Percentiles rank a stretch among this genome's conserved stretches.
These are phyloP conservation scores for Cylindrodendrum hubeiense DNA, from an alignment of 2,329 filamentous ascomycete species.

Conservation along the genomic window DNA sequence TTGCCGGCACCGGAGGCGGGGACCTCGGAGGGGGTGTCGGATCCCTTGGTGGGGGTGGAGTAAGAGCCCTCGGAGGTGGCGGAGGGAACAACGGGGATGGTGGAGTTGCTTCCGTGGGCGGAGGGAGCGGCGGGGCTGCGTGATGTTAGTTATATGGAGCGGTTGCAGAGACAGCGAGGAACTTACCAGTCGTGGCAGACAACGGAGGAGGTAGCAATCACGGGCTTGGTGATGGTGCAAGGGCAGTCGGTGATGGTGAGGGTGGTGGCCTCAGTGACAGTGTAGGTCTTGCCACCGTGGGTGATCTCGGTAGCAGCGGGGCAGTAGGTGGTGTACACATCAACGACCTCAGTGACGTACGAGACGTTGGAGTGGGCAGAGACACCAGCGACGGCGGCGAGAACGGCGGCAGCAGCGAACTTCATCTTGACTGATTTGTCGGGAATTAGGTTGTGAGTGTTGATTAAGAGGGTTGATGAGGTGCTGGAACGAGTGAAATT, in stretches of 20 bases:
- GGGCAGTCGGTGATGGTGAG: conserved; percentile 80
- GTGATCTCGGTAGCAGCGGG: conserved; percentile 73
- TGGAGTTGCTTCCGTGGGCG: conserved; percentile 50
- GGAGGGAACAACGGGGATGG: conserved; percentile 40
- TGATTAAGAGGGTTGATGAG: conserved; percentile 45
- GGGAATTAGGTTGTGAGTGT: conserved; percentile 50
- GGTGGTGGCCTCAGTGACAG: conserved; percentile 75
- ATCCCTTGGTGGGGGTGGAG: conserved; percentile 45
- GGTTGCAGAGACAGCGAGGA: conserved; percentile 10
- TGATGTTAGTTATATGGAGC: conserved; percentile 31
- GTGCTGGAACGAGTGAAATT: conserved; percentile 45
- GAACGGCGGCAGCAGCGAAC: conserved; percentile 67
- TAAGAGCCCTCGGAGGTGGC: conserved; percentile 34
- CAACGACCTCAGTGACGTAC: conserved; percentile 75
- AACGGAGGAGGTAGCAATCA: conserved; percentile 64
- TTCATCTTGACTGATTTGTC: conserved; percentile 72
- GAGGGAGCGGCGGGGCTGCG: conserved; percentile 46
- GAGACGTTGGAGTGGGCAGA: conserved; percentile 58
- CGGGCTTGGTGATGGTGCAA: conserved; percentile 74
- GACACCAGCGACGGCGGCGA: conserved; percentile 65
- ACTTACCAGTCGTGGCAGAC: conserved; percentile 67
- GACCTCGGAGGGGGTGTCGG: conserved; percentile 51
- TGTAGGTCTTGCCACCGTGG: conserved; percentile 76
- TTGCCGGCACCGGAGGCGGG: conserved; percentile 69
- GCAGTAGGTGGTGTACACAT: conserved; percentile 79